A percentile compares a stretch with the other conserved stretches of the same genome.
These are phyloP conservation scores for Metschnikowia sp. DNA, from an alignment of 805 yeast species.

Conservation along the genomic window DNA sequence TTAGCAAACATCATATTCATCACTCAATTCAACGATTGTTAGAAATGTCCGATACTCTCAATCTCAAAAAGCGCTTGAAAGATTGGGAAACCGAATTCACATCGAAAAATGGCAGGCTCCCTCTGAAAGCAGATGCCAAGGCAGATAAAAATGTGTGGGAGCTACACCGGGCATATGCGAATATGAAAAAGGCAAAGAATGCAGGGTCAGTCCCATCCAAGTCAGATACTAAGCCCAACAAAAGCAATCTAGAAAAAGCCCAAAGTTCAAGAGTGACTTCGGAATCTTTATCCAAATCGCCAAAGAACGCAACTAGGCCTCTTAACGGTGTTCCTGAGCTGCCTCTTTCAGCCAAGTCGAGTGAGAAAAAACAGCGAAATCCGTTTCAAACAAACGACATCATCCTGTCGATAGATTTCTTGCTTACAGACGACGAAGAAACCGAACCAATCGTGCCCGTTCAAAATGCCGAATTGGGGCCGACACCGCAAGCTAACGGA, in stretches of 20 bases:
- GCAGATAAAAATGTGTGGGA: conserved; percentile 24
- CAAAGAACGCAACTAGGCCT: no score
- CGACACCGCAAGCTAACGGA: conserved; percentile 85
- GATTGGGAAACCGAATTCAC: conserved; percentile 38
- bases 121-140: conserved; percentile 35
- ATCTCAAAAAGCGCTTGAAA: conserved; percentile 25
- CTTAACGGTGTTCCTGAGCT: no score
- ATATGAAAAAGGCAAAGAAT: conserved; percentile 8
- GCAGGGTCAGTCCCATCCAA: neutral
- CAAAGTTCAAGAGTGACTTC: no score
- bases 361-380: conserved; percentile 6
- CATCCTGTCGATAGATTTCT: conserved; percentile 2
- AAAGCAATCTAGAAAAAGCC: no score
- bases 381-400: neutral
- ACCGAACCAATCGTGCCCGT: conserved; percentile 7
- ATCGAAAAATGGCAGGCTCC: conserved; percentile 25
- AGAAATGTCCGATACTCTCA: conserved; percentile 8
- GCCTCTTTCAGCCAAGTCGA: neutral
- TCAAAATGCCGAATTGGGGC: conserved; percentile 55
- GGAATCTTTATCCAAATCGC: no score
- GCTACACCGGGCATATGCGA: conserved; percentile 32
- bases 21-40: neutral
- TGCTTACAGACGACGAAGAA: conserved; percentile 15
- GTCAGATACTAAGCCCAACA: no score
- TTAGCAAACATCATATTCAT: neutral